Evolutionary conservation across 169 alveolate genomes (phyloP).

Genomic region (Cytauxzoon felis): DNA sequence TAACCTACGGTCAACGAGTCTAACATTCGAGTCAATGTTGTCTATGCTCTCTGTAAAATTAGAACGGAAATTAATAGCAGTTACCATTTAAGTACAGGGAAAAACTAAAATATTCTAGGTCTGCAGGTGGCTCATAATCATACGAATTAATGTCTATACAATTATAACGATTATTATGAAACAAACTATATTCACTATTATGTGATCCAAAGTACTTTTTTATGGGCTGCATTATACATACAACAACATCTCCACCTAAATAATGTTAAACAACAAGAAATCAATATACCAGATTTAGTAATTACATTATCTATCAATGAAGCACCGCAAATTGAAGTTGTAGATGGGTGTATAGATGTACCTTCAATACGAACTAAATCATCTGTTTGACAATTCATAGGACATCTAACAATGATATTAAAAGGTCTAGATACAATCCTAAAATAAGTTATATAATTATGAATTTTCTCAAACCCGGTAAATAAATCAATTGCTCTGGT

Average conservation of each 20-base stretch:
- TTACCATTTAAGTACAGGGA: slow-evolving; percentile 39
- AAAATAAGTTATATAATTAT: slow-evolving; percentile 19
- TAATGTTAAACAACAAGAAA: neutral
- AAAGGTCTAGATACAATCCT: slow-evolving; percentile 56
- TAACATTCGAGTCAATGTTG: slow-evolving; percentile 77
- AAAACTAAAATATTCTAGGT: slow-evolving; percentile 44
- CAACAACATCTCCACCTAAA: slow-evolving; percentile 81
- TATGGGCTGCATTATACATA: slow-evolving; percentile 73
- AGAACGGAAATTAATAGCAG: neutral
- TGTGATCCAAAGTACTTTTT: slow-evolving; percentile 65
- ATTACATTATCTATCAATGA: slow-evolving; percentile 83
- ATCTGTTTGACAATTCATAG: slow-evolving; percentile 77
- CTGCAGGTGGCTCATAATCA: slow-evolving; percentile 54
- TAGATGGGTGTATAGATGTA: slow-evolving; percentile 80
- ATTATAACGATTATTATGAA: no score
- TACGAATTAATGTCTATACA: no score
- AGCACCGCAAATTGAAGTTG: slow-evolving; percentile 83
- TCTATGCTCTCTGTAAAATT: slow-evolving; percentile 80
- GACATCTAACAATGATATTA: slow-evolving; percentile 77
- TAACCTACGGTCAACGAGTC: slow-evolving; percentile 83
- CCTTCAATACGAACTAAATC: slow-evolving; percentile 76
- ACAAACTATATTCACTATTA: slow-evolving; percentile 17
- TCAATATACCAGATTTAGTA: slow-evolving; percentile 68
- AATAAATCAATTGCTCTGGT: slow-evolving; percentile 59
- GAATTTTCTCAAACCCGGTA: slow-evolving; percentile 46